Base-by-base conservation (phyloP, 371 early-diverging fungal genomes). In the Mucor circinelloides region DNA sequence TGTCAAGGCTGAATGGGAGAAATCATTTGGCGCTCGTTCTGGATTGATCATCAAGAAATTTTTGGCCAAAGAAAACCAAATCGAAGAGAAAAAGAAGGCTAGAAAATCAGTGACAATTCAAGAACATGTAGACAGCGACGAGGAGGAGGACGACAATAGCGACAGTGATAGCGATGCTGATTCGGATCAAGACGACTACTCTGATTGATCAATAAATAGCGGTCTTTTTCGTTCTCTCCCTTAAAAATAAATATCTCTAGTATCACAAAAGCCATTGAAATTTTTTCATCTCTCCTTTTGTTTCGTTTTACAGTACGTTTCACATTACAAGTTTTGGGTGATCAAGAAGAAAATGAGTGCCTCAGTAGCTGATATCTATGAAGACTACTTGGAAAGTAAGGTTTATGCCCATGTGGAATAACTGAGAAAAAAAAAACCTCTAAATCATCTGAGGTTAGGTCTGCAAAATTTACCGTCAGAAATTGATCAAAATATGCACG, bases 1-100 rank as follows among this genome's bases (percentile, higher is more conserved):
- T 68, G 89, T 87, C 38, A 90, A 91, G 74, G 75, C 76, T 0
- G 87, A 90, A 13, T 98, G 98, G 98, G 98, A 98, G 40, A 81
- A 78, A 56, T 62, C 69, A 2, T 64, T 81, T 44, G 80, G 81
- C 42, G 68, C 79, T 32, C 70, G 66, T 8, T 60, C 60, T n/a
- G 70, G 70, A 5, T 60, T 69, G 46, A 64, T 69, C 3, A 67
- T 71, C 28, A 71, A 71, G 21, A 71, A 71, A 23, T 25, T 71
- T 12, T 40, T 54, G 12, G 68, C 64, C 10, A 71, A 67, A 54
- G 68, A 68, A 50, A 64, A 63, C 32, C 54, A 55, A 27, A 17
- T 32, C 2, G 50, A 21, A 50, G 54, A 48, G 12, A 32, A 30
- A 31, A 66, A 60, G 28, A 66, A 60, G 19, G 58, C 58, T n/a